Conservation (phyloP, 2,329 filamentous ascomycete genomes). For the Diaporthe sp. region DNA sequence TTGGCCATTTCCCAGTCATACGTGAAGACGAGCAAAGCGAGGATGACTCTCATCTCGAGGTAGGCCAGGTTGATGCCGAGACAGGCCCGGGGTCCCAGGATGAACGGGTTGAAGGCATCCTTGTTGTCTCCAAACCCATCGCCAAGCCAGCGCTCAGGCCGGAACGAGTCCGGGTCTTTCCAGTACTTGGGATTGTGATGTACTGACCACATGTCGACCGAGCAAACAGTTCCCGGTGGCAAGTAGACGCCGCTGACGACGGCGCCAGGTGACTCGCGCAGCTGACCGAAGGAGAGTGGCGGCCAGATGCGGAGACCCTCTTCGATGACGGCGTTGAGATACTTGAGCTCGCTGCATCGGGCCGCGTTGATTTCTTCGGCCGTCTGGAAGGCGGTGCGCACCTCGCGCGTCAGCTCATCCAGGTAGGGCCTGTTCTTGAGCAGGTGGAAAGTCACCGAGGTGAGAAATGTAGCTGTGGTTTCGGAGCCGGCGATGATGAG, state of each 20-base stretch:
- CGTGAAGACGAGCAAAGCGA: no score
- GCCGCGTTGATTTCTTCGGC: slow-evolving; percentile 43
- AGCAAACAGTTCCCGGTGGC: not conserved
- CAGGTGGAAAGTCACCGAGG: slow-evolving; percentile 2
- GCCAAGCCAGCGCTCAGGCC: not conserved
- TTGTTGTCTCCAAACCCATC: no score
- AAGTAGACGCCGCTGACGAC: not conserved
- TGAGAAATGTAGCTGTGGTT: slow-evolving; percentile 3
- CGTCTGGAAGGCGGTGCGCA: slow-evolving; percentile 34
- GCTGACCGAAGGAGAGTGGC: not conserved
- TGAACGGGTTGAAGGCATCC: no score
- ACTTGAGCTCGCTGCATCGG: not conserved
- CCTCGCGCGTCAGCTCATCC: slow-evolving; percentile 21
- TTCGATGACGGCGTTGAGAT: slow-evolving; percentile 25
- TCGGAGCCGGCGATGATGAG: slow-evolving; percentile 31
- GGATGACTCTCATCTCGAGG: no score
- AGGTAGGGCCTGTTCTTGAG: not conserved
- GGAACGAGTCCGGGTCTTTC: not conserved
- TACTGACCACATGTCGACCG: not conserved
- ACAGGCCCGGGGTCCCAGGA: no score
- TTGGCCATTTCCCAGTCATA: no score
- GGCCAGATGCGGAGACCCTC: slow-evolving; percentile 2
- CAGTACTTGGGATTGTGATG: not conserved
- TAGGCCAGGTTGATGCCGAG: no score
- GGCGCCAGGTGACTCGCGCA: not conserved